Evolutionary conservation across 139 green algal species (phyloP).

Genomic region (Coelastrella sp.): DNA sequence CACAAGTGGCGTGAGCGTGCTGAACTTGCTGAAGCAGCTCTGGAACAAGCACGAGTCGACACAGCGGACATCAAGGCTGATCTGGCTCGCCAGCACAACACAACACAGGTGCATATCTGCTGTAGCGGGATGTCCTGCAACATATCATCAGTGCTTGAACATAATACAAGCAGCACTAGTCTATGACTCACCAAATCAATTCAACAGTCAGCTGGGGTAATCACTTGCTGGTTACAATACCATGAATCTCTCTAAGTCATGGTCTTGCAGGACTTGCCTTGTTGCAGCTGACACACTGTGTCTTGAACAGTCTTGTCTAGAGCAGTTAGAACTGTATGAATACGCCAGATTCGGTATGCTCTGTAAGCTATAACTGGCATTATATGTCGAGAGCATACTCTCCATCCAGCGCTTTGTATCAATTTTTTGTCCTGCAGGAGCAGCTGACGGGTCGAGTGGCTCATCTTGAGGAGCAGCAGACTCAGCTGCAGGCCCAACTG

Average conservation of each 20-base stretch:
- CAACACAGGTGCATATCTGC: neutral
- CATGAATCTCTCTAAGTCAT: no score
- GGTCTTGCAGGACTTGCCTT: no score
- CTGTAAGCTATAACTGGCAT: no score
- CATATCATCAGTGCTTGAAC: neutral
- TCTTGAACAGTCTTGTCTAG: no score
- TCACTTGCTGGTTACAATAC: no score
- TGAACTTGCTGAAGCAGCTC: slow-evolving; percentile 25
- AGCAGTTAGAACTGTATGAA: no score
- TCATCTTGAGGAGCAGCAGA: neutral
- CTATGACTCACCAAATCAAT: no score
- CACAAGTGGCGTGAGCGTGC: slow-evolving; percentile 25
- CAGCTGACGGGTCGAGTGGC: slow-evolving; percentile 9
- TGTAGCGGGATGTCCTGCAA: neutral
- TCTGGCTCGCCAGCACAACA: slow-evolving; percentile 23
- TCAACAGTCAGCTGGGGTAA: no score
- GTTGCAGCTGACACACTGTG: no score
- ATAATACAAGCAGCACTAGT: neutral
- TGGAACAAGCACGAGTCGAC: slow-evolving; percentile 23
- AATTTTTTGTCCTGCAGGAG: neutral
- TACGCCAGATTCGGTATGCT: no score
- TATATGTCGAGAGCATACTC: no score
- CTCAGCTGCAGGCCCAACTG: neutral
- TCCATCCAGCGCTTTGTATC: no score
- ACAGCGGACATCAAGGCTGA: slow-evolving; percentile 36